A percentile compares a stretch with the other conserved stretches of the same genome.
phyloP scores from a whole-genome alignment of 768 basidiomycete genomes.

The Naganishia kalamii region DNA sequence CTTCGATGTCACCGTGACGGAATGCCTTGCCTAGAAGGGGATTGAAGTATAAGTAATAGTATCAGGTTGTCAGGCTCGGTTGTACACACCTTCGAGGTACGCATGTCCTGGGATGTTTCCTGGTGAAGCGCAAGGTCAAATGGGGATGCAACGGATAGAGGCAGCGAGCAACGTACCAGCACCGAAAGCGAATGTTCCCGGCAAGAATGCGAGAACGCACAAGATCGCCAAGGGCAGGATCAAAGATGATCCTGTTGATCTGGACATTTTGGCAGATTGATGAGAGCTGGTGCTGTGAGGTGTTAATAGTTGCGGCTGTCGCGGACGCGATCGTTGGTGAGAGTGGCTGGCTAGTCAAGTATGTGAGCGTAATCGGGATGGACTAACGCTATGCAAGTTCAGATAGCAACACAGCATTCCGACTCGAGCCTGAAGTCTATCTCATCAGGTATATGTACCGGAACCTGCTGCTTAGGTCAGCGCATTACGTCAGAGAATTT shows the following conservation, averaged over 20 bases:
- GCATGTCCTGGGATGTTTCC: slow-evolving; percentile 12
- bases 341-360: too few relatives aligned
- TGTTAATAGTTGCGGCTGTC: too few relatives aligned
- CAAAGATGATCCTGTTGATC: slow-evolving; percentile 8
- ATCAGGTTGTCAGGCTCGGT: too few relatives aligned
- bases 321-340: too few relatives aligned
- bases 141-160: background rate
- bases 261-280: background rate
- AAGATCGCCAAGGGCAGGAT: slow-evolving; percentile 4
- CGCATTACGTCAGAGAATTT: too few relatives aligned
- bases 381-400: too few relatives aligned
- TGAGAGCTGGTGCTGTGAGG: too few relatives aligned
- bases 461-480: too few relatives aligned
- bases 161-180: background rate
- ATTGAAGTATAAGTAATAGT: background rate
- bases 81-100: background rate
- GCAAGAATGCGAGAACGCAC: background rate
- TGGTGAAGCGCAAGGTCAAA: background rate
- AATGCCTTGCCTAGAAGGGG: slow-evolving; percentile 50
- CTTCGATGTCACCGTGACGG: slow-evolving; percentile 81
- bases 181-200: background rate
- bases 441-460: too few relatives aligned
- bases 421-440: too few relatives aligned
- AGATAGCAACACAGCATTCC: too few relatives aligned
- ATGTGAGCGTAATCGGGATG: too few relatives aligned